Percentiles rank a stretch among this genome's conserved stretches.
Conservation (phyloP, 2,329 filamentous ascomycete genomes). For the Colletotrichum sublineola region DNA sequence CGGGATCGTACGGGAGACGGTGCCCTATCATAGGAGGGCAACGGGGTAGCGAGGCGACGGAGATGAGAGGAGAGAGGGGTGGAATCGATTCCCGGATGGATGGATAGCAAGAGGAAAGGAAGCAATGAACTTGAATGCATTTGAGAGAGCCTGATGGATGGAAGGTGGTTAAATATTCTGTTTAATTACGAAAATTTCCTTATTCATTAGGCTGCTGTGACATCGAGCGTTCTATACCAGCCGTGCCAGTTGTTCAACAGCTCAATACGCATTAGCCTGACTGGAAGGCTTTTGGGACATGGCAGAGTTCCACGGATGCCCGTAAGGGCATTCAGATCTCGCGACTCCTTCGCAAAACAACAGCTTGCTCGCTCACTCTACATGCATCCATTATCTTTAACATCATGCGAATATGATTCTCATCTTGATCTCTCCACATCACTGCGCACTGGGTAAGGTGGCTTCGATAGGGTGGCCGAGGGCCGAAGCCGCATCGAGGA, state of each 20-base stretch:
- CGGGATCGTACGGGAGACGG: constrained; percentile 18
- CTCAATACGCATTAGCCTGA: neutral
- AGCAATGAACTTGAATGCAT: constrained; percentile 43
- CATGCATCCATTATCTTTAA: neutral
- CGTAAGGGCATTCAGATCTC: neutral
- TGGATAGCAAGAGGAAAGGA: constrained; percentile 44
- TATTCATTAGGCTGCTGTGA: constrained; percentile 13
- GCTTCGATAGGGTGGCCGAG: constrained; percentile 14
- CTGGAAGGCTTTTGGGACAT: neutral
- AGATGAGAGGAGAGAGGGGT: constrained; percentile 11
- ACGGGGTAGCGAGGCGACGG: constrained; percentile 5
- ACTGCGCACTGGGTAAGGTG: neutral
- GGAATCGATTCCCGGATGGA: constrained; percentile 30
- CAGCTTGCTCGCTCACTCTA: neutral
- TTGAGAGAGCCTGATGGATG: constrained; percentile 40
- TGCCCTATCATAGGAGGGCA: neutral
- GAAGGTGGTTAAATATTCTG: constrained; percentile 43
- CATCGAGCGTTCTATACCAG: neutral
- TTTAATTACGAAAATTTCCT: constrained; percentile 44
- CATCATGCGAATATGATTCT: neutral
- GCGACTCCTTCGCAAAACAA: neutral
- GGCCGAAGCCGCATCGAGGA: constrained; percentile 16
- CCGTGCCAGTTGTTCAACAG: neutral
- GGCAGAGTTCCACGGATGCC: neutral
- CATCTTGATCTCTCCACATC: neutral